Evolutionary conservation across 2,329 filamentous ascomycete species (phyloP).

Genomic region (Trichoderma endophyticum): DNA sequence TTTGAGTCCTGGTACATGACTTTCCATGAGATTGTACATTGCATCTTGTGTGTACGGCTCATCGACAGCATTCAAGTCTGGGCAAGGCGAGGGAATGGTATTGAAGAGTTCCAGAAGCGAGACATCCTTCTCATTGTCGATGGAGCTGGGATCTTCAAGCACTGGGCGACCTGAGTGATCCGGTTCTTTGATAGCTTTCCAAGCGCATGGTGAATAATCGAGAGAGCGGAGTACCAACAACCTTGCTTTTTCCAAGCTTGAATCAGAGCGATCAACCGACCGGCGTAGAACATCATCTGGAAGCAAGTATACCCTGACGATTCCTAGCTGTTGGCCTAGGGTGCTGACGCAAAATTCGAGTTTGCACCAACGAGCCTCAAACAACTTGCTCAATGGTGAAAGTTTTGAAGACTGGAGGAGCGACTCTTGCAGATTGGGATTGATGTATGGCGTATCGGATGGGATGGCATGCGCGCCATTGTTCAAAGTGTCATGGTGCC

Average conservation of each 20-base stretch:
- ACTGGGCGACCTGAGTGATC: conserved; percentile 2
- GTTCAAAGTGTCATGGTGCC: neutral
- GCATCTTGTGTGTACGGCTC: conserved; percentile 51
- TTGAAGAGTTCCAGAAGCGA: conserved; percentile 73
- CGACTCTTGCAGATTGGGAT: conserved; percentile 19
- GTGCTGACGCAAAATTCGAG: conserved; percentile 37
- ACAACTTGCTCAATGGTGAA: conserved; percentile 26
- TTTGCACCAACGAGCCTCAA: conserved; percentile 41
- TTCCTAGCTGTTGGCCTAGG: conserved; percentile 24
- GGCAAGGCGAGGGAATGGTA: conserved; percentile 64
- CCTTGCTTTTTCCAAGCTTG: conserved; percentile 44
- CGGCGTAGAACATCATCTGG: conserved; percentile 62
- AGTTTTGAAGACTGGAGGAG: conserved; percentile 28
- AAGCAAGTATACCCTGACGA: conserved; percentile 58
- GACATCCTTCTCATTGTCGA: conserved; percentile 37
- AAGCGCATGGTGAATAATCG: conserved; percentile 54
- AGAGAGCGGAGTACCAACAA: conserved; percentile 48
- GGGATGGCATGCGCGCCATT: conserved; percentile 26
- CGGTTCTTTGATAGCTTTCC: conserved; percentile 44
- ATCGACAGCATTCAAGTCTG: conserved; percentile 46
- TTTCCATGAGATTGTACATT: conserved; percentile 54
- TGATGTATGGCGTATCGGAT: conserved; percentile 16
- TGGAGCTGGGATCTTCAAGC: neutral
- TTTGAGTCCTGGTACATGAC: conserved; percentile 53
- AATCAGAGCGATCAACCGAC: conserved; percentile 48